Evolutionary conservation across 352 stramenopile species (phyloP), one percentile per base, ranked within the genome.

Genomic region (Peronospora farinosa): DNA sequence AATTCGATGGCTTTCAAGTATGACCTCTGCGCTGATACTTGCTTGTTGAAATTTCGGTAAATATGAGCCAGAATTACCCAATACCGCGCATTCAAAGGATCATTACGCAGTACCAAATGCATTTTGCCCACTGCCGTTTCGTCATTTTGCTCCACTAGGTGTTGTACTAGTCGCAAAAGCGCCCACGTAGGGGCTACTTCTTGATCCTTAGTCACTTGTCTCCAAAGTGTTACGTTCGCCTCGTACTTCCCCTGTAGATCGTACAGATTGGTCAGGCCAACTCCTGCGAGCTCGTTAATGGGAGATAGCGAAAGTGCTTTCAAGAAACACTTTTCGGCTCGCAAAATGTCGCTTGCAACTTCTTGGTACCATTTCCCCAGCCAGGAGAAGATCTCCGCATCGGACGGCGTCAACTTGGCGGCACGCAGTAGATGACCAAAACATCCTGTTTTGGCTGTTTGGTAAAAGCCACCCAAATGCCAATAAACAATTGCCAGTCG

Each of bases 241-340:
- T 81, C 64, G n/a, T 67, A 50, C 31, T 91, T 85, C 12, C 47
- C 61, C 44, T 89, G 78, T 17, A 69, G 17, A 11, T 71, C 65
- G 36, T 94, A 94, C 16, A 92, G 43, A 23, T 67, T 60, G n/a
- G 74, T 91, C n/a, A 94, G 53, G 13, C 72, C 54, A 7, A 75
- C 49, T 2, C 80, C 84, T 7, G 81, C 81, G 16, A 84, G 46
- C 30, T 85, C 70, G 23, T 86, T 69, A 1, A 53, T 54, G 3
- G 65, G 54, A 23, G 72, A 69, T 8, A 94, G 42, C 16, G 78
- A 73, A 15, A 94, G 65, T 15, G 84, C 79, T 45, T 92, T 92
- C 30, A 94, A 49, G 36, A 88, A 92, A 40, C 84, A 94, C 46
- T 94, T 94, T 40, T 92, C 81, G 0, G 81, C 84, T 15, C 81